Conservation (phyloP, 805 yeast species). For the Lachancea sp. region DNA sequence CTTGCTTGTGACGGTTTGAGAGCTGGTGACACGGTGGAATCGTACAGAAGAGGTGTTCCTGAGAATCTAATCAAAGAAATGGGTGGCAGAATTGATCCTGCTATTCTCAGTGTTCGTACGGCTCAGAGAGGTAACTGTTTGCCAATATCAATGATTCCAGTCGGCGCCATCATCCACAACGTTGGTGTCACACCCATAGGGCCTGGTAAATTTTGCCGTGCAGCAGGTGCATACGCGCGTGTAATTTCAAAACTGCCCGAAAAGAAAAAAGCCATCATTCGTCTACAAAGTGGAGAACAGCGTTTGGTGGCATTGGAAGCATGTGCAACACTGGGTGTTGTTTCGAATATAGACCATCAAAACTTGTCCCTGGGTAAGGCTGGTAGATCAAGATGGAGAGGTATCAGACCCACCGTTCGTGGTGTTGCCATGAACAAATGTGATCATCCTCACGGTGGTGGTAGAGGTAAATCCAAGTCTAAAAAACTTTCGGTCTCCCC, state of each 20-base stretch:
- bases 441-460: slow-evolving; percentile 99
- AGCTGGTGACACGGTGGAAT: slow-evolving; percentile 85
- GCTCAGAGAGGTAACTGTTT: slow-evolving; percentile 92
- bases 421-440: slow-evolving; percentile 97
- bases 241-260: slow-evolving; percentile 72
- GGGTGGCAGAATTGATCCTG: slow-evolving; percentile 92
- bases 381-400: slow-evolving; percentile 87
- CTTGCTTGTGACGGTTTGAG: slow-evolving; percentile 89
- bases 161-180: slow-evolving; percentile 84
- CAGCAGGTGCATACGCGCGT: slow-evolving; percentile 94
- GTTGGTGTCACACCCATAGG: slow-evolving; percentile 74
- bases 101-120: slow-evolving; percentile 76
- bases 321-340: slow-evolving; percentile 90
- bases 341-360: slow-evolving; percentile 89
- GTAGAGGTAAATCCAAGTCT: slow-evolving; percentile 98
- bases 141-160: slow-evolving; percentile 89
- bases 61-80: slow-evolving; percentile 63
- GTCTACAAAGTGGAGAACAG: slow-evolving; percentile 88
- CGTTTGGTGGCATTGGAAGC: slow-evolving; percentile 81
- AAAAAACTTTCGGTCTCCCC: slow-evolving; percentile 90
- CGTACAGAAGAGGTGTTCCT: slow-evolving; percentile 86
- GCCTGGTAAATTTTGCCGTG: slow-evolving; percentile 80
- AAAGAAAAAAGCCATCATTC: slow-evolving; percentile 64
- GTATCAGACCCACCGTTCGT: slow-evolving; percentile 91
- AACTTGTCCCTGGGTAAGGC: slow-evolving; percentile 91